Evolutionary conservation across 768 basidiomycete genomes (phyloP), one percentile per base, ranked within the genome.

Genomic region (Leucogyrophana mollusca): DNA sequence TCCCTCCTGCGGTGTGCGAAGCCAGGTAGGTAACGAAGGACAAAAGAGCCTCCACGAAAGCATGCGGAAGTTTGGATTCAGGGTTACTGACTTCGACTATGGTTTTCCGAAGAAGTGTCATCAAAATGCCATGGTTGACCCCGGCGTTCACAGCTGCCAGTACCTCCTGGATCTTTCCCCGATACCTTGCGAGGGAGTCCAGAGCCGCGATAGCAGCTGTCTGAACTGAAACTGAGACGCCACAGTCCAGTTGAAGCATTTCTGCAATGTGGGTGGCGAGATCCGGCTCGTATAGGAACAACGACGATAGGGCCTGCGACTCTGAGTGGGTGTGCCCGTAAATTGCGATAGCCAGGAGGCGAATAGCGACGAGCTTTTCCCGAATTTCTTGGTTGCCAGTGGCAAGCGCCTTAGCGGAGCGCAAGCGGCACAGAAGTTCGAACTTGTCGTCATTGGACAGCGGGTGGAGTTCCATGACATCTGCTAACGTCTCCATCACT

Each of bases 241-340:
- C 78, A 36, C 74, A 76, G 58, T 92, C 88, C 34, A 90, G 78
- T 57, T 91, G 90, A 33, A 98, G 76, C 18, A 98, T 76, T 57
- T 94, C 92, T 9, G 94, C 91, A 48, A 97, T 75, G 58, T 94
- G 90, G 1, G 78, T 71, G 55, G 96, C 84, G 43, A 98, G 74
- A 57, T 96, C 94, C 6, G 95, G 95, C 63, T 98, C 94, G 58
- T 93, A 94, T 9, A 98, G 76, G 72, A 98, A 95, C 34, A 98
- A 74, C 7, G 85, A 80, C 4, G 87, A 81, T 33, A 83, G 78
- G 2, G 90, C 88, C 61, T 86, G 82, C 32, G 76, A 74, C 66
- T 98, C 94, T 35, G 74, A 62, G 59, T 91, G 84, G 43, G 90
- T 91, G 64, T 92, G 91, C 23, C 89, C 89, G 58, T 91, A 97